phyloP scores from a whole-genome alignment of 306 rosid genomes.

The Citrullus mucosospermus region DNA sequence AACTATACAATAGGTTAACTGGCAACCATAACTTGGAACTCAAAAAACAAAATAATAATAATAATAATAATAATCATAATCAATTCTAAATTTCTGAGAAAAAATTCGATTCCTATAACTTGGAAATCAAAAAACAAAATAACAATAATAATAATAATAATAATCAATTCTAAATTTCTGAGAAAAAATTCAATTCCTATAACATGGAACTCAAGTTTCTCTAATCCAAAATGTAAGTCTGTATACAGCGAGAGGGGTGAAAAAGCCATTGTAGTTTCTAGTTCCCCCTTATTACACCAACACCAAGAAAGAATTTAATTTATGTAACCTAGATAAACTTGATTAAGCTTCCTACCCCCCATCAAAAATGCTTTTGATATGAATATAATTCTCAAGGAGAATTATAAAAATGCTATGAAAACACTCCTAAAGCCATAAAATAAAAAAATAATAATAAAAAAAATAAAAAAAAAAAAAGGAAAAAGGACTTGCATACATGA shows the following conservation, averaged over 20 bases:
- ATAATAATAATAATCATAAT: no score
- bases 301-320: constrained; percentile 8
- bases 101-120: no score
- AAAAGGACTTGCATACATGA: neutral
- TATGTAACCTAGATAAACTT: neutral
- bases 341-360: constrained; percentile 7
- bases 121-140: neutral
- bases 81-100: no score
- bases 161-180: no score
- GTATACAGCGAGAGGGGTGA: neutral
- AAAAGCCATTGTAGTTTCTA: neutral
- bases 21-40: no score
- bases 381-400: neutral
- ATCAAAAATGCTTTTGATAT: neutral
- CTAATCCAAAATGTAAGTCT: neutral
- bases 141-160: no score
- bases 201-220: neutral
- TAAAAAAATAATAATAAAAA: no score
- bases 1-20: no score
- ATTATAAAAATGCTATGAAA: constrained; percentile 21
- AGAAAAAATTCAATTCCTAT: neutral
- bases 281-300: constrained; percentile 6
- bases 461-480: neutral
- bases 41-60: no score
- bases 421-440: constrained; percentile 7